phyloP scores from a whole-genome alignment of 108 stramenopile species.

The Hondaea fermentalgiana region DNA sequence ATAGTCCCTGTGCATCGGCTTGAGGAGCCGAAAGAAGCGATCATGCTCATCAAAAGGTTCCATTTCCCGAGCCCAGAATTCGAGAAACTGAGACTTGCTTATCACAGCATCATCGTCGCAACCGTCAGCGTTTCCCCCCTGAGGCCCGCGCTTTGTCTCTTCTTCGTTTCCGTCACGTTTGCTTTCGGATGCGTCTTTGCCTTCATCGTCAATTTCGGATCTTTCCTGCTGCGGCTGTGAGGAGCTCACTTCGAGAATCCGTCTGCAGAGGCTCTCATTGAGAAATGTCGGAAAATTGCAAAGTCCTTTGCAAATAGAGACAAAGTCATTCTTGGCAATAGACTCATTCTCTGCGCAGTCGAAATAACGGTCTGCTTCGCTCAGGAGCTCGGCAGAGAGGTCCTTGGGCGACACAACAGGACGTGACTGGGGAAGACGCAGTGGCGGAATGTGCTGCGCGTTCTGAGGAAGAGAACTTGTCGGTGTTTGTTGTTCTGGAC shows the following conservation, averaged over 20 bases:
- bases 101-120: background rate
- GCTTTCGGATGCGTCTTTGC: background rate
- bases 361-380: background rate
- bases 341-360: background rate
- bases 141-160: no score
- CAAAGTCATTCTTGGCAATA: background rate
- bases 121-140: background rate
- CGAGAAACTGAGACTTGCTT: constrained; percentile 17
- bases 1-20: constrained; percentile 21
- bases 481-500: no score
- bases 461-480: background rate
- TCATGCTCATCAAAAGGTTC: constrained; percentile 47
- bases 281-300: background rate
- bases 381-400: background rate
- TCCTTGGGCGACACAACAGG: background rate
- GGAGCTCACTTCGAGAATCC: background rate
- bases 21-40: constrained; percentile 50
- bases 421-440: background rate
- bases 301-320: background rate
- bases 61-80: constrained; percentile 46
- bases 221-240: background rate
- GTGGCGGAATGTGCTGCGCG: background rate
- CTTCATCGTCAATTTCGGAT: background rate
- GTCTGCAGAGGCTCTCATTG: constrained; percentile 8
- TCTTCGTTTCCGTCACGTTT: background rate